Conservation (phyloP, 108 stramenopile genomes). For the Skeletonema potamos region DNA sequence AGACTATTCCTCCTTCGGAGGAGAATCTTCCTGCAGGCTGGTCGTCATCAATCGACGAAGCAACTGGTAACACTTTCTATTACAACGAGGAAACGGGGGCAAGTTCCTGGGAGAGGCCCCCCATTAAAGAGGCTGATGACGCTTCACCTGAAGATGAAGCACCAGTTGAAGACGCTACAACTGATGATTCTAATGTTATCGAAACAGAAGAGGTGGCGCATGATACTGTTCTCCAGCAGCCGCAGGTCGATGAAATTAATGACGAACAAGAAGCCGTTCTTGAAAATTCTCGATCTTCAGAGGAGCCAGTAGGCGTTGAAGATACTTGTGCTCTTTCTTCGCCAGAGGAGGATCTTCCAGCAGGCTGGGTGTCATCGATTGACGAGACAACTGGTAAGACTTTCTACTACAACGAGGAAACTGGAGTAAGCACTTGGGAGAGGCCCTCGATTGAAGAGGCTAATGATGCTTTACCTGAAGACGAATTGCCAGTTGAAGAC, state of each 20-base stretch:
- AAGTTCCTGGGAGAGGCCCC: slow-evolving; percentile 77
- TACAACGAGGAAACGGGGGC: slow-evolving; percentile 82
- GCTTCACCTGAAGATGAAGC: neutral
- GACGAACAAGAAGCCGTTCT: no score
- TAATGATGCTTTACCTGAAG: neutral
- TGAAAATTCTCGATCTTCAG: no score
- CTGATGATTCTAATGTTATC: no score
- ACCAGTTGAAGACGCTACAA: neutral
- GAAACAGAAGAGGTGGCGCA: neutral
- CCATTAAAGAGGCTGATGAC: neutral
- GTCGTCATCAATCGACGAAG: neutral
- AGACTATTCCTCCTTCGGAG: neutral
- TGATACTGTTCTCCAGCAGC: no score
- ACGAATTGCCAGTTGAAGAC: neutral
- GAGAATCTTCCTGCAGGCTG: neutral
- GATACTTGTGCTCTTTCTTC: no score
- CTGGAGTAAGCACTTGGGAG: slow-evolving; percentile 83
- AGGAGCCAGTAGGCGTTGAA: no score
- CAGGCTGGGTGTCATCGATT: neutral
- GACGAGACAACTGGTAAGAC: neutral
- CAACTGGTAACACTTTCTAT: slow-evolving; percentile 47
- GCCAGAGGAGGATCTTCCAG: neutral
- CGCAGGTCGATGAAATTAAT: no score
- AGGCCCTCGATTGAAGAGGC: slow-evolving; percentile 33
- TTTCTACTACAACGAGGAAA: slow-evolving; percentile 82